Evolutionary conservation across 805 yeast species (phyloP), one percentile per base, ranked within the genome.

Genomic region (Myxozyma monticola): DNA sequence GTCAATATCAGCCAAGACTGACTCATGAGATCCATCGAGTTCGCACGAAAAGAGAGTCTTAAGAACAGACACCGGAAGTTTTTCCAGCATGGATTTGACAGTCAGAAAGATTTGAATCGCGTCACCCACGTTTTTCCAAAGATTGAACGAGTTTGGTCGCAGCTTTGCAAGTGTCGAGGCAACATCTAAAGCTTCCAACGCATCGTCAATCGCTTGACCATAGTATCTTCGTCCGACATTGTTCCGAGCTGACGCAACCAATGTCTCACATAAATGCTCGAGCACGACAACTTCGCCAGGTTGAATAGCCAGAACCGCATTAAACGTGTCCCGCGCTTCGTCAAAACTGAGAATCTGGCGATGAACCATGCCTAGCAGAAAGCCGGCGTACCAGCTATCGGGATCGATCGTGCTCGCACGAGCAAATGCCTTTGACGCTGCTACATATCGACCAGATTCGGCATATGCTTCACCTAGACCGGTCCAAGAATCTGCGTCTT

Each of bases 391-490:
- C 83, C 87, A 80, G 44, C 79, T 76, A 0, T 69, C 67, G 0
- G 78, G 75, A 28, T 79, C 77, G 4, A 84, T 59, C 33, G 74
- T 74, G 38, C 80, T 62, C 0, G 90, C 88, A 50, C 81, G 81
- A 26, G 72, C 73, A 60, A 89, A 85, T 1, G 93, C 97, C 66
- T 86, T 89, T 8, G 78, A 73, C 0, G 96, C 88, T 2, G 98
- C 95, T 48, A 87, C 90, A 37, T 84, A 71, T 54, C 96, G 76
- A 1, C 99, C 99, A 66, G 93, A 80, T 22, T 81, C 78, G 47
- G 77, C 73, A 66, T 93, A 93, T 0, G 96, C 91, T 65, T 93
- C 98, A n/a, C 99, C 99, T n/a, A 93, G 71, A 0, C 96, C 96
- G 25, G 85, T 73, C 97, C 98, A 91, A 1, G 96, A 84, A 57